Conservation (phyloP, 345 rosid species). For the Pseudoturritis turrita region DNA sequence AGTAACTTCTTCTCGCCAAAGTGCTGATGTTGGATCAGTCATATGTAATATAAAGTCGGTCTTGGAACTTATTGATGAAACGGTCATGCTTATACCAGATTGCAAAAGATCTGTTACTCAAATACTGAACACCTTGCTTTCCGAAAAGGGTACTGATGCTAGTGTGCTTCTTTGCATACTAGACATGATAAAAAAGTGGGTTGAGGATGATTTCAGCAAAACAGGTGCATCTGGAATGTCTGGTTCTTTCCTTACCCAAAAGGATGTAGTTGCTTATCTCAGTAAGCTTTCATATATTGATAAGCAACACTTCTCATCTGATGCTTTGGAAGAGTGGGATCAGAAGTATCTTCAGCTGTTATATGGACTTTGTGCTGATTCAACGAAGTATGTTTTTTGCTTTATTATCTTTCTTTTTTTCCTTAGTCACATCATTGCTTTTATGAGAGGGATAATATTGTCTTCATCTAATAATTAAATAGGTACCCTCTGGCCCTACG, state of each 20-base stretch:
- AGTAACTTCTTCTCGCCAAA: constrained; percentile 84
- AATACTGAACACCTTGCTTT: constrained; percentile 71
- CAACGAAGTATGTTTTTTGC: constrained; percentile 56
- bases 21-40: constrained; percentile 78
- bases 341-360: constrained; percentile 90
- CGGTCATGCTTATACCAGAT: constrained; percentile 79
- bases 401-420: background rate
- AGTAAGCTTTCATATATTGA: constrained; percentile 89
- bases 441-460: constrained; percentile 12
- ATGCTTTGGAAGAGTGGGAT: constrained; percentile 87
- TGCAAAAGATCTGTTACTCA: constrained; percentile 82
- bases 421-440: constrained; percentile 10
- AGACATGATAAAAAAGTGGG: constrained; percentile 86
- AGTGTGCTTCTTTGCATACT: constrained; percentile 90
- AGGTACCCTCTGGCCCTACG: constrained; percentile 65
- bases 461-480: constrained; percentile 31
- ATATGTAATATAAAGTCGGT: constrained; percentile 74
- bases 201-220: constrained; percentile 73
- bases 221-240: constrained; percentile 50
- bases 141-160: constrained; percentile 90
- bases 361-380: constrained; percentile 83
- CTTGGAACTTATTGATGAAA: constrained; percentile 76
- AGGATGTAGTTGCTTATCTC: constrained; percentile 81
- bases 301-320: constrained; percentile 64
- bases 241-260: constrained; percentile 55